A percentile compares a stretch with the other conserved stretches of the same genome.
Conservation (phyloP, 106 monocot genomes). For the Dioscorea dumetorum region DNA sequence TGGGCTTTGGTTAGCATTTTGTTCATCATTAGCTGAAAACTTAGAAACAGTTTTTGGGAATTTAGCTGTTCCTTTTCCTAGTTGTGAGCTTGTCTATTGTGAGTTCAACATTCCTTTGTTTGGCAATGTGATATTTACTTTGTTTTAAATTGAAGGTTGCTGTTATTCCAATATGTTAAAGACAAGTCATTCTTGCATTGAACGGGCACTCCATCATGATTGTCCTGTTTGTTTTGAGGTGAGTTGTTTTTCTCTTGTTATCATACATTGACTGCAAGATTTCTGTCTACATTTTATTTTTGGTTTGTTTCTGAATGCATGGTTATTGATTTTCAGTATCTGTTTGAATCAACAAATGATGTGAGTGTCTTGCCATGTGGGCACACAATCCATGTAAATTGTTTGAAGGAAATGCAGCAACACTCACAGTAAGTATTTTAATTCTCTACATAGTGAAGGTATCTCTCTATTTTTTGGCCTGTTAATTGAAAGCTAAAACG, state of each 20-base stretch:
- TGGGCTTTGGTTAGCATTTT: too few species aligned
- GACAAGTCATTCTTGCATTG: slow-evolving; percentile 56
- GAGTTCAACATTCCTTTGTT: too few species aligned
- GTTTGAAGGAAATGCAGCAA: slow-evolving; percentile 61
- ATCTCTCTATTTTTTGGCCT: background rate
- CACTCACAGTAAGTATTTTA: slow-evolving; percentile 40
- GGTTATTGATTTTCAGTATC: slow-evolving; percentile 24
- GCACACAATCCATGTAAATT: slow-evolving; percentile 52
- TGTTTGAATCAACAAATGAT: slow-evolving; percentile 61
- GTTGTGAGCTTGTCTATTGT: too few species aligned
- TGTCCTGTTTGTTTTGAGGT: slow-evolving; percentile 77
- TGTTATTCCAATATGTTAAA: slow-evolving; percentile 52
- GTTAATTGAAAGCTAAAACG: background rate
- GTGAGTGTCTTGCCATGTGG: slow-evolving; percentile 58
- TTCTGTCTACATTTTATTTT: background rate
- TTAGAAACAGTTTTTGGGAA: too few species aligned
- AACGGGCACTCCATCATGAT: slow-evolving; percentile 67
- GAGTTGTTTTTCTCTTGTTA: background rate
- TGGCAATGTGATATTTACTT: too few species aligned
- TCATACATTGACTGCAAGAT: background rate
- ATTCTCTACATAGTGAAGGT: background rate
- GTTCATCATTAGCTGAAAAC: too few species aligned
- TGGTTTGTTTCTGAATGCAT: background rate
- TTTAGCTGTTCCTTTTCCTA: too few species aligned
- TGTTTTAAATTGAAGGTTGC: slow-evolving; percentile 32